Base-by-base conservation (phyloP, 2,329 filamentous ascomycete species). In the Scytalidium sp. region DNA sequence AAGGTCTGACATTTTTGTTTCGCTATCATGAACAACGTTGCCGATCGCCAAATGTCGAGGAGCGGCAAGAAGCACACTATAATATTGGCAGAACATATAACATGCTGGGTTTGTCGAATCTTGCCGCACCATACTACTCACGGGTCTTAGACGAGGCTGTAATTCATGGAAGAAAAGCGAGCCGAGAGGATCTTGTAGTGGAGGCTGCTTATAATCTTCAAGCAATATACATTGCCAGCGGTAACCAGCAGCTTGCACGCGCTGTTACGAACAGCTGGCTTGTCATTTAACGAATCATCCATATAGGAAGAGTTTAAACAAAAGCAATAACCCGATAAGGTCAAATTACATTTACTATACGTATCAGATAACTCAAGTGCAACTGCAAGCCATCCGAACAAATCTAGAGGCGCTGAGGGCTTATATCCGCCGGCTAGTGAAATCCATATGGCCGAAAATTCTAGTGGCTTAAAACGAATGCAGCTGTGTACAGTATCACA, bases 1-100 rank as follows among this genome's bases (percentile, higher is more conserved):
- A 97, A 66, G 94, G 91, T 0, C 78, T 97, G 45, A 76, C 85
- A 0, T 97, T 96, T 61, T 70, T 97, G 50, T 81, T 85, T 50
- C 75, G 82, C 29, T 96, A 95, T 68, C 85, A 88, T 57, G 75
- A 82, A 64, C 81, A 21, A 19, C 77, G 87, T 21, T 72, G 70
- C 3, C 58, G 61, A 8, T 64, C 67, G 27, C 42, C 56, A 2
- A 47, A 53, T 36, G 50, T 67, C 52, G 68, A 72, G 52, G 65
- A 85, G 59, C 69, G 75, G 44, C 87, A 90, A 63, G 90, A 96
- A 68, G 88, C 88, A 7, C 85, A 89, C 62, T 95, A 87, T 70
- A 96, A 96, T 61, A 75, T 91, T 43, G 90, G 80, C 2, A 75
- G 90, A 19, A 80, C 84, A 21, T 94, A 88, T 73, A 88, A 94